These are phyloP conservation scores for Hyphodiscus sp. DNA, from an alignment of 2,329 filamentous ascomycete genomes.

Conservation along the genomic window DNA sequence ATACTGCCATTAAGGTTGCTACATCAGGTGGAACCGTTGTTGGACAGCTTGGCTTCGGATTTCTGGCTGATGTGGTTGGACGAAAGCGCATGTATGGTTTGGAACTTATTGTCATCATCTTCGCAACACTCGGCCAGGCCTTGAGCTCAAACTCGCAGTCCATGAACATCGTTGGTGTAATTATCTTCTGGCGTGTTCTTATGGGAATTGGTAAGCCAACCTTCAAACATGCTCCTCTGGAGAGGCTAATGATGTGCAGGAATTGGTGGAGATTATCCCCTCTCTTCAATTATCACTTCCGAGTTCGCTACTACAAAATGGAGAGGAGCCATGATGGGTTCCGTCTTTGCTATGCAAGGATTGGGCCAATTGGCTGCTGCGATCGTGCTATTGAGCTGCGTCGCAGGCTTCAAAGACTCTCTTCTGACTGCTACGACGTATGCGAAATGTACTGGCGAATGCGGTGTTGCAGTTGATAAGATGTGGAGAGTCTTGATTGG, in stretches of 20 bases:
- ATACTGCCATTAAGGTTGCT: conserved; percentile 78
- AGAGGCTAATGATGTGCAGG: conserved; percentile 42
- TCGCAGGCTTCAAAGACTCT: conserved; percentile 62
- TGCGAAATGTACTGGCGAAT: conserved; percentile 55
- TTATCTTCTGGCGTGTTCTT: conserved; percentile 78
- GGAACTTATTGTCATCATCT: conserved; percentile 72
- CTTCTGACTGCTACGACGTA: conserved; percentile 46
- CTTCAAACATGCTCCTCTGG: conserved; percentile 23
- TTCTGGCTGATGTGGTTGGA: conserved; percentile 67
- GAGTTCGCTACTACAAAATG: conserved; percentile 83
- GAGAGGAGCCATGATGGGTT: conserved; percentile 80
- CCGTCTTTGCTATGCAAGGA: conserved; percentile 84
- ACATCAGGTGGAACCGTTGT: conserved; percentile 78
- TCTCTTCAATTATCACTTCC: conserved; percentile 78
- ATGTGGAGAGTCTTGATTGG: conserved; percentile 76
- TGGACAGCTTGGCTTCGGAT: conserved; percentile 73
- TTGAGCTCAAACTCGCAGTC: conserved; percentile 55
- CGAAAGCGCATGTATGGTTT: conserved; percentile 73
- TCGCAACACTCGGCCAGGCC: conserved; percentile 66
- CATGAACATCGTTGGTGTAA: conserved; percentile 54
- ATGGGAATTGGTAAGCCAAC: conserved; percentile 40
- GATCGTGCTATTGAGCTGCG: conserved; percentile 69
- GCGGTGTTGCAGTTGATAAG: conserved; percentile 67
- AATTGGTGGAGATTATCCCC: conserved; percentile 73
- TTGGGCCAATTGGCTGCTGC: conserved; percentile 74